Base-by-base conservation (phyloP, 345 rosid species). In the Garcia nutans region DNA sequence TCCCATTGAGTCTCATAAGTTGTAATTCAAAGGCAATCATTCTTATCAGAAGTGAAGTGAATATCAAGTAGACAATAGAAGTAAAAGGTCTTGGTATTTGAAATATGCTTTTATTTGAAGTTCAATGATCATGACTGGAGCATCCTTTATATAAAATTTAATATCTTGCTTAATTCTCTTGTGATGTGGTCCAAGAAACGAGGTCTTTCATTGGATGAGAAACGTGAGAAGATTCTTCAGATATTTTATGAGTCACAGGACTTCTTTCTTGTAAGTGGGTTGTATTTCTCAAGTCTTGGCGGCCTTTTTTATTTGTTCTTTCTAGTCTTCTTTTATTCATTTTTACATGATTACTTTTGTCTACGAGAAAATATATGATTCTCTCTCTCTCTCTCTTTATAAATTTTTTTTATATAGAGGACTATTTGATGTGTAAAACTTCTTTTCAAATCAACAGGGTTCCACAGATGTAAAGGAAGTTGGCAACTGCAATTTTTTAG, bases 161-260 rank as follows among this genome's bases (percentile, higher is more conserved):
- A 57, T 68, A 6, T 42, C 26, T 33, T 42, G 50, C 19, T 22
- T 65, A 22, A 55, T 13, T 50, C 2, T 24, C 41, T 58, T 79
- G 33, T 76, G 52, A 13, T 79, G 78, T 89, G 92, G 98, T 93
- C 98, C 37, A 93, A 96, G 90, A 92, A 89, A 84, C 86, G 99
- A 22, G 99, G 99, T 19, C 94, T 95, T 72, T 91, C 99, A n/a
- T 80, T 87, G 84, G 99, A 96, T 65, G 97, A 93, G 85, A 92
- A 96, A 84, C 89, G 98, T 19, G 98, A 89, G 88, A 92, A 87
- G 92, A 90, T 93, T 80, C 92, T 93, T 79, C 97, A 93, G 80
- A 93, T 93, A 70, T 93, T 95, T 74, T 87, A 89, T 24, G 96
- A 88, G 64, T 91, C 94, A n/a, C 96, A 87, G 55, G 91, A 88